Evolutionary conservation across 257 asterid species (phyloP).

Genomic region (Lavandula angustifolia): DNA sequence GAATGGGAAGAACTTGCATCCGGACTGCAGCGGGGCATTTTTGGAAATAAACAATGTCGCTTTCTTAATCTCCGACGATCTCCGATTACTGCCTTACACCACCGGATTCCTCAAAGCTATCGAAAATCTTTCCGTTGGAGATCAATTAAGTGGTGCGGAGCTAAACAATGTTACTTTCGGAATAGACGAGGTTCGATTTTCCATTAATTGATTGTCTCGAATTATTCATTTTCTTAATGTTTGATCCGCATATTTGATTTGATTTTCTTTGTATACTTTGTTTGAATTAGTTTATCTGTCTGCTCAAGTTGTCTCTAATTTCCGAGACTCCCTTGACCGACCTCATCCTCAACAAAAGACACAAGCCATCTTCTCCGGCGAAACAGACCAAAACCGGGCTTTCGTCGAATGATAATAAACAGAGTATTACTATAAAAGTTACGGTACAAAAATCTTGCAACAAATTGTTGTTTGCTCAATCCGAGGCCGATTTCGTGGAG

Average conservation of each 20-base stretch:
- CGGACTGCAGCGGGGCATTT: conserved; percentile 1
- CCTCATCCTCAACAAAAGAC: conserved; percentile 14
- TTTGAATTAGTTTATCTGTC: conserved; percentile 7
- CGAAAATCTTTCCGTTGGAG: not conserved
- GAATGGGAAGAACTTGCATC: not conserved
- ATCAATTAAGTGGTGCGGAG: not conserved
- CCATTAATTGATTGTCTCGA: too few species aligned
- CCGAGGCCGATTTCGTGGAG: conserved; percentile 5
- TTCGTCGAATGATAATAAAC: too few species aligned
- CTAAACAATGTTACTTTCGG: conserved; percentile 16
- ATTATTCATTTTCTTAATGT: too few species aligned
- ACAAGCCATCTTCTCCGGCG: not conserved
- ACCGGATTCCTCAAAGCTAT: not conserved
- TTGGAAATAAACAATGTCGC: not conserved
- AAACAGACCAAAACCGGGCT: too few species aligned
- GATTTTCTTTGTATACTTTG: too few species aligned
- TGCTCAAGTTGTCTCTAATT: conserved; percentile 15
- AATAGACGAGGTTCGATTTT: conserved; percentile 27
- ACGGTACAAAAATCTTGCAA: conserved; percentile 27
- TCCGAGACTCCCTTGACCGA: conserved; percentile 30
- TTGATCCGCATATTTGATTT: too few species aligned
- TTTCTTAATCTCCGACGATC: conserved; percentile 18
- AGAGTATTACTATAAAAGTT: too few species aligned
- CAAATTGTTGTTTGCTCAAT: conserved; percentile 24
- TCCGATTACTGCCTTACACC: not conserved